phyloP scores from a whole-genome alignment of 805 yeast genomes.

The Debaryomyces castellii region DNA sequence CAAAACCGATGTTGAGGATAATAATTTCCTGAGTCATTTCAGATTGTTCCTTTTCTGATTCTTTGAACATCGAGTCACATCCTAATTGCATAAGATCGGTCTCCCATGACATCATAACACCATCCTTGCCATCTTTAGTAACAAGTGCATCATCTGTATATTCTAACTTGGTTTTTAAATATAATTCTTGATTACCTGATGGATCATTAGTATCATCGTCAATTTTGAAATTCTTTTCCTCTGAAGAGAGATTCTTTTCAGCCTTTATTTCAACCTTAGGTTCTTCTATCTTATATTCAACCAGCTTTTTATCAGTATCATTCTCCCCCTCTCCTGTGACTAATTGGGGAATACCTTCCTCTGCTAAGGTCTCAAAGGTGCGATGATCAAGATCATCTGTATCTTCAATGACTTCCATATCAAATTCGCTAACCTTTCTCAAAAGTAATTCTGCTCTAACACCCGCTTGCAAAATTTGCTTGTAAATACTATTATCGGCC shows the following conservation, averaged over 20 bases:
- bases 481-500: slow-evolving; percentile 38
- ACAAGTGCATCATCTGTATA: slow-evolving; percentile 68
- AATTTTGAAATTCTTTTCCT: neutral
- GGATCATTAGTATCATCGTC: slow-evolving; percentile 40
- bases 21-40: slow-evolving; percentile 43
- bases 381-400: slow-evolving; percentile 27
- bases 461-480: slow-evolving; percentile 75
- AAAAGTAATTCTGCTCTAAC: slow-evolving; percentile 83
- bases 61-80: slow-evolving; percentile 66
- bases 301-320: slow-evolving; percentile 14
- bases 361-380: slow-evolving; percentile 13
- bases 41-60: slow-evolving; percentile 30
- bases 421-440: slow-evolving; percentile 64
- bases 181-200: slow-evolving; percentile 63
- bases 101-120: slow-evolving; percentile 99
- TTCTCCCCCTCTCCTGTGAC: slow-evolving; percentile 3
- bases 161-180: slow-evolving; percentile 62
- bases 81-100: slow-evolving; percentile 77
- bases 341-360: slow-evolving; percentile 13
- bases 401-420: slow-evolving; percentile 59
- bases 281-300: slow-evolving; percentile 23
- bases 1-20: slow-evolving; percentile 87
- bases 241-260: neutral
- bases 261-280: slow-evolving; percentile 1
- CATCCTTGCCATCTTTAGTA: slow-evolving; percentile 74